These are phyloP conservation scores for Microascus cirrosus DNA, from an alignment of 2,329 filamentous ascomycete genomes.

Conservation along the genomic window DNA sequence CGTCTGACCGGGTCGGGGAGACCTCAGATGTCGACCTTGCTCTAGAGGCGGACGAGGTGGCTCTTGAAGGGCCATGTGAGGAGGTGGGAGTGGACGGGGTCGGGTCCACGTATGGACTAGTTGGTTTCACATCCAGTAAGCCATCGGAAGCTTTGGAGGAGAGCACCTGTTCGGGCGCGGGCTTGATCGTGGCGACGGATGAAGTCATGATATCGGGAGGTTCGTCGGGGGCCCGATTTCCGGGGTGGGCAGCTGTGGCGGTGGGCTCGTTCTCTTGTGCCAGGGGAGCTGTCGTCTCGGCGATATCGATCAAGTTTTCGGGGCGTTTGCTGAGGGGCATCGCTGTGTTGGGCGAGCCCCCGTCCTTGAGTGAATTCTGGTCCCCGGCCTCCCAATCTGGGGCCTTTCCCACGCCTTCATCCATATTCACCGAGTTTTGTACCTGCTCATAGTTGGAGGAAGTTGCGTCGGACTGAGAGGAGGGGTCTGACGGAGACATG, in stretches of 20 bases:
- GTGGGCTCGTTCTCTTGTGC: neutral
- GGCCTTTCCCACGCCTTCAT: neutral
- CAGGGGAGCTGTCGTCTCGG: neutral
- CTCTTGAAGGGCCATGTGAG: slow-evolving; percentile 47
- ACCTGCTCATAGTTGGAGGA: neutral
- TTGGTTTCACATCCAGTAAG: slow-evolving; percentile 32
- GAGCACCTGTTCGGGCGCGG: slow-evolving; percentile 22
- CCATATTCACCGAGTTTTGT: slow-evolving; percentile 2
- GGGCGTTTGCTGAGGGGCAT: neutral
- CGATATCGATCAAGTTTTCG: slow-evolving; percentile 2
- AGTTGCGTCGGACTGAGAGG: neutral
- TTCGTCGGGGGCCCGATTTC: neutral
- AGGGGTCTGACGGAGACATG: slow-evolving; percentile 3
- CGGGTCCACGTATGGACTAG: slow-evolving; percentile 41
- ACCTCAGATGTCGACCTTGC: slow-evolving; percentile 20
- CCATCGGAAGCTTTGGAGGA: slow-evolving; percentile 13
- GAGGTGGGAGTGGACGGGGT: slow-evolving; percentile 44
- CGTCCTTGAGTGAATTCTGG: neutral
- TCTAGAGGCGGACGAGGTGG: slow-evolving; percentile 42
- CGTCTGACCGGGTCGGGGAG: slow-evolving; percentile 44
- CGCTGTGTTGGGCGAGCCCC: neutral
- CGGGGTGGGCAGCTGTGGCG: neutral
- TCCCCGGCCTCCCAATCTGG: neutral
- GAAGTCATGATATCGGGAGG: slow-evolving; percentile 11
- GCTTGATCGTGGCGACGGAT: slow-evolving; percentile 37